Evolutionary conservation across 176 grass and related monocot genomes (phyloP).

Genomic region (Rhynchospora pubera): DNA sequence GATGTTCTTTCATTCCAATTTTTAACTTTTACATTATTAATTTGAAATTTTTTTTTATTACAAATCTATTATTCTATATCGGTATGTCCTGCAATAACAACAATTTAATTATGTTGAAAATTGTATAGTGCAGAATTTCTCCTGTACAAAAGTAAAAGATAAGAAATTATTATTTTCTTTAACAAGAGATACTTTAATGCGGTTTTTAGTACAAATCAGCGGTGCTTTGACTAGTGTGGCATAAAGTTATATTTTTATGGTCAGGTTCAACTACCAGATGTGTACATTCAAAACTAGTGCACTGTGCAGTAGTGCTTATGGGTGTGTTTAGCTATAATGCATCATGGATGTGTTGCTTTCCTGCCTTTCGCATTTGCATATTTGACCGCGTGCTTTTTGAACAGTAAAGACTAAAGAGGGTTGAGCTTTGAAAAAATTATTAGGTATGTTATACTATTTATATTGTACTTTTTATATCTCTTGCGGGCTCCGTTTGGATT

Average conservation of each 20-base stretch:
- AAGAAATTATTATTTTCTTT: background rate
- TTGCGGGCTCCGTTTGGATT: no score
- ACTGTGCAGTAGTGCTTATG: no score
- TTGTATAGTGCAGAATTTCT: background rate
- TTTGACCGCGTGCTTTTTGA: no score
- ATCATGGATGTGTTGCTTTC: no score
- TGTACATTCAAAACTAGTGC: background rate
- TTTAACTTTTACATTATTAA: background rate
- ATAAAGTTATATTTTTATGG: background rate
- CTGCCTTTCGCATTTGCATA: no score
- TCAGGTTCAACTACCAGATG: background rate
- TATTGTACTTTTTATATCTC: no score
- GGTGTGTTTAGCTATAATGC: no score
- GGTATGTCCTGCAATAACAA: no score
- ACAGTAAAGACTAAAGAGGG: no score
- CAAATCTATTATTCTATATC: background rate
- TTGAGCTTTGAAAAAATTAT: no score
- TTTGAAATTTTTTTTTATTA: background rate
- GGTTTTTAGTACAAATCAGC: background rate
- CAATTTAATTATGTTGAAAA: no score
- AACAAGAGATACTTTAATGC: background rate
- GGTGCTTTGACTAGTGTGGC: background rate
- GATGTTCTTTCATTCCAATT: background rate
- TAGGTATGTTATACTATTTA: no score
- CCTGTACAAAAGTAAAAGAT: background rate